Evolutionary conservation across 2,329 filamentous ascomycete genomes (phyloP).

Genomic region (Ceratocystis smalleyi): DNA sequence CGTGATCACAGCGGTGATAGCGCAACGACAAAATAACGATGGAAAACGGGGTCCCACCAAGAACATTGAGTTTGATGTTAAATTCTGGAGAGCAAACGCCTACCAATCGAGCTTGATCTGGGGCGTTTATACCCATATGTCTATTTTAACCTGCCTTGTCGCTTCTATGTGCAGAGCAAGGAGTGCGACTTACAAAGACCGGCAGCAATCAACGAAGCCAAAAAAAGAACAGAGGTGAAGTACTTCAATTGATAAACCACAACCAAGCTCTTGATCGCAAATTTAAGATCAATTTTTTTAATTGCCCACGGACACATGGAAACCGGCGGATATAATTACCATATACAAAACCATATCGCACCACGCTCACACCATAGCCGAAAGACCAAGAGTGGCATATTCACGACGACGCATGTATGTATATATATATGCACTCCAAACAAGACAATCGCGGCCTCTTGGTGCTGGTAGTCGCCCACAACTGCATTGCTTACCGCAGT

Average conservation of each 20-base stretch:
- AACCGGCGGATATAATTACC: background rate
- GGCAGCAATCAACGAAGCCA: background rate
- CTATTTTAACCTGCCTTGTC: background rate
- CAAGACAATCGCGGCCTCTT: background rate
- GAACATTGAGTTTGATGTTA: background rate
- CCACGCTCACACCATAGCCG: background rate
- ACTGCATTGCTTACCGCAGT: background rate
- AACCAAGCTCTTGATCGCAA: background rate
- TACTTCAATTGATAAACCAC: background rate
- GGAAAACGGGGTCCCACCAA: background rate
- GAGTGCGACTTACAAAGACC: background rate
- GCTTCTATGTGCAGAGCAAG: background rate
- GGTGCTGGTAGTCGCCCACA: background rate
- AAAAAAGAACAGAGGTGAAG: background rate
- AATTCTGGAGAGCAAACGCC: background rate
- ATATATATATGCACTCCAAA: background rate
- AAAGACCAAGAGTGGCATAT: background rate
- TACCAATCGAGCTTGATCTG: slow-evolving; percentile 1
- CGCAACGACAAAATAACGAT: slow-evolving; percentile 2
- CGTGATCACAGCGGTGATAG: background rate
- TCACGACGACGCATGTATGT: background rate
- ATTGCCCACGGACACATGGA: background rate
- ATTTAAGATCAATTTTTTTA: background rate
- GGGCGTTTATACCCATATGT: background rate
- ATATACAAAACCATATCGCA: background rate